Percentiles rank a stretch among this genome's conserved stretches.
Conservation (phyloP, 1,284 basidiomycete species). For the Trichosporon coremiiforme region DNA sequence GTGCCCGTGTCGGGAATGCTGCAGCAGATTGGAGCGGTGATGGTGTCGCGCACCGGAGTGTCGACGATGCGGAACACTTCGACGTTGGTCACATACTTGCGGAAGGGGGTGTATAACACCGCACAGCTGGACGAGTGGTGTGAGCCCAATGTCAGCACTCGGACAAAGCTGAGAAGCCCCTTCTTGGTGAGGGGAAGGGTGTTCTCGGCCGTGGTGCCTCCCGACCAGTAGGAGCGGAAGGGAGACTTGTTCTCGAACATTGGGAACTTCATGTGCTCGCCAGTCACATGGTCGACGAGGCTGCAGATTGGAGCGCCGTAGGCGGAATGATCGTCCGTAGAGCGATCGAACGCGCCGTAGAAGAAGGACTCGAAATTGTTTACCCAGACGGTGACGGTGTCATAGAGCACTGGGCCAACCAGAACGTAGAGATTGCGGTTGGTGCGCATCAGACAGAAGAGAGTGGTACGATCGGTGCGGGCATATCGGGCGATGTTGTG, state of each 20-base stretch:
- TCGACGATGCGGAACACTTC: not conserved
- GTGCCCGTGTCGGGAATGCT: not conserved
- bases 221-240: not conserved
- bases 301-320: not conserved
- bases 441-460: constrained; percentile 28
- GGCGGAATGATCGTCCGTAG: not conserved
- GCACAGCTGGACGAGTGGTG: not conserved
- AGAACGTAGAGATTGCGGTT: constrained; percentile 24
- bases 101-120: not conserved
- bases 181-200: not conserved
- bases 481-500: not conserved
- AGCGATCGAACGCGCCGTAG: not conserved
- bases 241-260: not conserved
- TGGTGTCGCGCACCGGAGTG: not conserved
- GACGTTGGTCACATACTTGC: not conserved
- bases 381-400: constrained; percentile 21
- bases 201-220: not conserved
- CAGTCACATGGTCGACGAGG: not conserved
- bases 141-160: not conserved
- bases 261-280: not conserved
- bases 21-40: not conserved
- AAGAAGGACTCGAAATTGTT: constrained; percentile 9
- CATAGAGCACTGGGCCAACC: constrained; percentile 24
- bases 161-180: not conserved
- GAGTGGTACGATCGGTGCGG: not conserved